Conservation (phyloP, 2,329 filamentous ascomycete species). For the Colletotrichum siamense region DNA sequence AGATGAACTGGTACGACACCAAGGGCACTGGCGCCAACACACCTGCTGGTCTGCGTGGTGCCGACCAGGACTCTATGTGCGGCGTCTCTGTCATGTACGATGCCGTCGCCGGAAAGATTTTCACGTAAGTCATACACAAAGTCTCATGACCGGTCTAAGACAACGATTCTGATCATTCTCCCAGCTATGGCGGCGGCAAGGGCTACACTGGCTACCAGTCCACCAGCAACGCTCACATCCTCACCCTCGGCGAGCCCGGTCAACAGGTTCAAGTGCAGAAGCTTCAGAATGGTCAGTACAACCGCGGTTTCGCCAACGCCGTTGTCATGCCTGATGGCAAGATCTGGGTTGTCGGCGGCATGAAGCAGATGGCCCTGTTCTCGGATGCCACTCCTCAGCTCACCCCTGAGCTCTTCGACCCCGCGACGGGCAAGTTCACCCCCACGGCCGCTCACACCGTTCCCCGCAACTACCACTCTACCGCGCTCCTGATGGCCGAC, state of each 20-base stretch:
- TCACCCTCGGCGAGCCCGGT: conserved; percentile 45
- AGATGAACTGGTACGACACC: conserved; percentile 63
- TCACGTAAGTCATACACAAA: conserved; percentile 34
- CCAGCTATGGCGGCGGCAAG: conserved; percentile 49
- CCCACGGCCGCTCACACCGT: conserved; percentile 36
- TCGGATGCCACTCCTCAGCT: conserved; percentile 45
- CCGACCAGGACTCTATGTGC: conserved; percentile 54
- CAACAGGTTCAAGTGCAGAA: neutral
- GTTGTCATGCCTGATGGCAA: conserved; percentile 54
- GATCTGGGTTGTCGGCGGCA: conserved; percentile 51
- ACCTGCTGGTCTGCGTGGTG: conserved; percentile 49
- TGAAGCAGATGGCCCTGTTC: conserved; percentile 46
- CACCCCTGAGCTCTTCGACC: conserved; percentile 52
- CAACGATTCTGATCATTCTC: neutral
- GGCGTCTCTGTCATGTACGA: conserved; percentile 64
- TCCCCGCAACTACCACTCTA: conserved; percentile 54
- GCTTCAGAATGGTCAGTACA: conserved; percentile 20
- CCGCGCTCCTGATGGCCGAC: conserved; percentile 53
- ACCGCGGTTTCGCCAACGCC: conserved; percentile 47
- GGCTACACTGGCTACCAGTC: conserved; percentile 48
- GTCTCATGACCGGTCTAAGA: neutral
- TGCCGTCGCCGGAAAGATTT: conserved; percentile 61
- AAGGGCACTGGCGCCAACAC: conserved; percentile 42
- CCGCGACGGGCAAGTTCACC: conserved; percentile 24
- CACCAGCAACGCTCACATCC: conserved; percentile 50